A percentile compares a stretch with the other conserved stretches of the same genome.
phyloP scores from a whole-genome alignment of 2,329 filamentous ascomycete species.

The Cladobotryum mycophilum region DNA sequence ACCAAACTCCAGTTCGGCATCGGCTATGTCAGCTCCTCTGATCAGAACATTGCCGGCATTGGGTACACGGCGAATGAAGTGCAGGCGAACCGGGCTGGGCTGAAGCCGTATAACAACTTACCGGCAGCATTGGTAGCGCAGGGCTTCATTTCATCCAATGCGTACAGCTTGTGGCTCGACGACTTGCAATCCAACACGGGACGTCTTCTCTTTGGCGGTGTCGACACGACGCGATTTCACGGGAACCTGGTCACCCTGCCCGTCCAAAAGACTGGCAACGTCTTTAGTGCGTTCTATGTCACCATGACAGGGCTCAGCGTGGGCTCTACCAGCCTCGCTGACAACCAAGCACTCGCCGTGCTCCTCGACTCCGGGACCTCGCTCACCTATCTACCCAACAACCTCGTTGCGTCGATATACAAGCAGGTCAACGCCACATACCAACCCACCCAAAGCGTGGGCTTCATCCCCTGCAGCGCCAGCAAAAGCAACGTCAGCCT shows the following conservation, averaged over 20 bases:
- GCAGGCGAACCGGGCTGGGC: constrained; percentile 52
- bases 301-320: constrained; percentile 56
- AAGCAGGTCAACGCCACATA: constrained; percentile 53
- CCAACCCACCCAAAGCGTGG: constrained; percentile 43
- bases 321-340: constrained; percentile 36
- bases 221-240: constrained; percentile 59
- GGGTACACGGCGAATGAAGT: constrained; percentile 78
- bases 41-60: constrained; percentile 76
- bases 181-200: constrained; percentile 61
- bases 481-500: constrained; percentile 35
- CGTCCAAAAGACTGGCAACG: constrained; percentile 47
- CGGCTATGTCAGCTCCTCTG: constrained; percentile 55
- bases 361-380: constrained; percentile 67
- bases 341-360: constrained; percentile 51
- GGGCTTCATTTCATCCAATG: constrained; percentile 57
- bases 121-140: constrained; percentile 57
- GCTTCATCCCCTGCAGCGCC: constrained; percentile 56
- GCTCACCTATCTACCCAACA: constrained; percentile 59
- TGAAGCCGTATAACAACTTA: constrained; percentile 59
- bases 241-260: constrained; percentile 62
- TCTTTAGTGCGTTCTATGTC: constrained; percentile 59
- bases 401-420: constrained; percentile 49
- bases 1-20: constrained; percentile 63
- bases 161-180: constrained; percentile 72
- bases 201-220: constrained; percentile 67